phyloP scores from a whole-genome alignment of 176 grass and related monocot genomes.

The Secale cereale region DNA sequence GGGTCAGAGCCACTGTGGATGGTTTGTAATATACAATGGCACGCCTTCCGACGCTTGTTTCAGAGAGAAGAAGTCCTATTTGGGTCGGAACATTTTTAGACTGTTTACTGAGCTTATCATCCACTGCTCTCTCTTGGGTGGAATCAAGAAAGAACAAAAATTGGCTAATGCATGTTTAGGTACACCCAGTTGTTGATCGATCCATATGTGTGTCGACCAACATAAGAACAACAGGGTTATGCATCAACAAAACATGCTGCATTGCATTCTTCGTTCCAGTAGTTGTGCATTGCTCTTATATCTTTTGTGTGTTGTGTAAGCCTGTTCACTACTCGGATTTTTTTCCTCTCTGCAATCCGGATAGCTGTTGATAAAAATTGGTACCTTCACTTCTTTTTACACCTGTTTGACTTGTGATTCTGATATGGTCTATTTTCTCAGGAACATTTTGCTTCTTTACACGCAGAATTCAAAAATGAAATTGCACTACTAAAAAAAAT shows the following conservation, averaged over 20 bases:
- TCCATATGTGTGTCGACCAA: conserved; percentile 8
- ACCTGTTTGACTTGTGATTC: conserved; percentile 10
- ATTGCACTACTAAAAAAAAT: conserved; percentile 84
- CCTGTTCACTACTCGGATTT: background rate
- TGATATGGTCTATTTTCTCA: conserved; percentile 43
- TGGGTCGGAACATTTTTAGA: background rate
- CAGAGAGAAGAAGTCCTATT: background rate
- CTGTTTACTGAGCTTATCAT: background rate
- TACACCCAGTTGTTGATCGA: background rate
- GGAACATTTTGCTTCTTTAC: conserved; percentile 74
- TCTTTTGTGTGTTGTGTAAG: background rate
- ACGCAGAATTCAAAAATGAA: conserved; percentile 84
- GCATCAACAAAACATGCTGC: background rate
- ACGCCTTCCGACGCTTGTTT: background rate
- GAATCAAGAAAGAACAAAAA: conserved; percentile 14
- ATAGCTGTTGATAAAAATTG: background rate
- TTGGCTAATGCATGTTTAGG: conserved; percentile 11
- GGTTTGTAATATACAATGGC: background rate
- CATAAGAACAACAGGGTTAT: background rate
- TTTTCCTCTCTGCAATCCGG: background rate
- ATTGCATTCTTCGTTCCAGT: background rate
- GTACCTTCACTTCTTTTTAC: background rate
- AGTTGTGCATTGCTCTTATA: background rate
- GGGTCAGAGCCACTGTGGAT: background rate
- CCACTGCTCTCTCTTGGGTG: background rate